Evolutionary conservation across 495 filamentous ascomycete genomes (phyloP).

Genomic region (Podospora pseudocomata): DNA sequence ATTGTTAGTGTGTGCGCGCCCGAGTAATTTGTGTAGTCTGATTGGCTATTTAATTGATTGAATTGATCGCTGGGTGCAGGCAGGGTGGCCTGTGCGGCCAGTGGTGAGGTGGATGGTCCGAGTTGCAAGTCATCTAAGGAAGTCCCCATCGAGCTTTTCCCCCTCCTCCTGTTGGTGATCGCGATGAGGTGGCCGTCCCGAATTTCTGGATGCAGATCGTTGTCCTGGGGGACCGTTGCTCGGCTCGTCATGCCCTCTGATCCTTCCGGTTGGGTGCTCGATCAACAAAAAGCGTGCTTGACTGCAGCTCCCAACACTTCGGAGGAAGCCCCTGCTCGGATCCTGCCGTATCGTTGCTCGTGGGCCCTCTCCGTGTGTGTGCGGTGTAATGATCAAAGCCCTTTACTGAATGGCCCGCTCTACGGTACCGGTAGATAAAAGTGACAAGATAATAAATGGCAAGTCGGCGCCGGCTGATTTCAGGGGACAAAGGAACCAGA

Average conservation of each 20-base stretch:
- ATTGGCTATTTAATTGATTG: too few species aligned
- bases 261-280: conserved; percentile 1
- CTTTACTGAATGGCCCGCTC: neutral
- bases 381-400: neutral
- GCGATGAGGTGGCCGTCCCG: neutral
- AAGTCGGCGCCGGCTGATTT: neutral
- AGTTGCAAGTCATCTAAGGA: too few species aligned
- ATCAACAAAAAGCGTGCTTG: neutral
- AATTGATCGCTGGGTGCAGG: too few species aligned
- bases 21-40: too few species aligned
- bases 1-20: too few species aligned
- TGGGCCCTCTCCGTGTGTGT: neutral
- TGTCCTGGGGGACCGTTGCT: neutral
- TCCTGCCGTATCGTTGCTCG: neutral
- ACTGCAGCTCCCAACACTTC: neutral
- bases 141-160: neutral
- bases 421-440: neutral
- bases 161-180: neutral
- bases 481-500: neutral
- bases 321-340: neutral
- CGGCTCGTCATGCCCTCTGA: neutral
- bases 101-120: too few species aligned
- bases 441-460: neutral
- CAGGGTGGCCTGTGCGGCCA: too few species aligned
- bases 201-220: neutral